phyloP scores from a whole-genome alignment of 805 yeast genomes.

The Candida lessepsii region DNA sequence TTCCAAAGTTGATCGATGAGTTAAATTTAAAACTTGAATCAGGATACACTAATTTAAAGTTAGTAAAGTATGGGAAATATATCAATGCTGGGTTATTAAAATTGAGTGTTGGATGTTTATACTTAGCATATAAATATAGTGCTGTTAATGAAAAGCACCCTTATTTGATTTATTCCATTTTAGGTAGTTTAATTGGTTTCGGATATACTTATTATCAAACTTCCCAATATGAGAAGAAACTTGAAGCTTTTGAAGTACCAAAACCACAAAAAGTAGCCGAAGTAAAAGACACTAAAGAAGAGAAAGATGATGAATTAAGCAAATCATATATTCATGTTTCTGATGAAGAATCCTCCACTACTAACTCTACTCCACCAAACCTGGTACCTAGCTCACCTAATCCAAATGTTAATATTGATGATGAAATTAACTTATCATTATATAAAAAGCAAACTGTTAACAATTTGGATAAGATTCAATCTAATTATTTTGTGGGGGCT shows the following conservation, averaged over 20 bases:
- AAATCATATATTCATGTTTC: slow-evolving; percentile 44
- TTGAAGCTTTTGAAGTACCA: slow-evolving; percentile 10
- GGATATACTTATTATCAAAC: slow-evolving; percentile 20
- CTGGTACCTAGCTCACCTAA: slow-evolving; percentile 14
- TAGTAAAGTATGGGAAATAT: slow-evolving; percentile 23
- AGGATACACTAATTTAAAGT: slow-evolving; percentile 20
- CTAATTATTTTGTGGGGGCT: slow-evolving; percentile 41
- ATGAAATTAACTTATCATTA: slow-evolving; percentile 23
- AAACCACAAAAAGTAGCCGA: background rate
- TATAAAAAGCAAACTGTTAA: slow-evolving; percentile 32
- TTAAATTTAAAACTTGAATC: slow-evolving; percentile 11
- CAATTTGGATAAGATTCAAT: slow-evolving; percentile 28
- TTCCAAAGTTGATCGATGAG: slow-evolving; percentile 28
- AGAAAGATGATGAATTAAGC: slow-evolving; percentile 27
- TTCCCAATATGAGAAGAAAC: slow-evolving; percentile 17
- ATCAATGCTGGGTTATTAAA: slow-evolving; percentile 40
- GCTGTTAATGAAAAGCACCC: slow-evolving; percentile 65
- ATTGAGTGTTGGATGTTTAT: slow-evolving; percentile 50
- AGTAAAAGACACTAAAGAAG: background rate
- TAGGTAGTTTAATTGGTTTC: slow-evolving; percentile 49
- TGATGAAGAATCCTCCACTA: slow-evolving; percentile 30
- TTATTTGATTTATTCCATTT: slow-evolving; percentile 63
- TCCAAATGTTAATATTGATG: slow-evolving; percentile 18
- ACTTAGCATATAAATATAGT: slow-evolving; percentile 55
- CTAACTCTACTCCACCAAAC: slow-evolving; percentile 19